Conservation (phyloP, 108 stramenopile genomes). For the Schizochytrium sp. region DNA sequence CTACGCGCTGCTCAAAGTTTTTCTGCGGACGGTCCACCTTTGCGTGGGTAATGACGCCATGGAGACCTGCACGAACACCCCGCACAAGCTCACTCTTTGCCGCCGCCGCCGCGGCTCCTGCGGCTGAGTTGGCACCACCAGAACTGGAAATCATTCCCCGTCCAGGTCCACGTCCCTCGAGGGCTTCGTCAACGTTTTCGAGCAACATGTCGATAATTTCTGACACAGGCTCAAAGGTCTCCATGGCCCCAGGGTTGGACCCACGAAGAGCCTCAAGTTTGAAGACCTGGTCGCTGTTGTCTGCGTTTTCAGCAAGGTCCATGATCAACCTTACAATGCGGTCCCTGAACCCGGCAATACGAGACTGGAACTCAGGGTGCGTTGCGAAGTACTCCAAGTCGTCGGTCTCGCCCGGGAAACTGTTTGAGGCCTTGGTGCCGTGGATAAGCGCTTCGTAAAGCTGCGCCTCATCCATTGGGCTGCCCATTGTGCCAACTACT, state of each 20-base stretch:
- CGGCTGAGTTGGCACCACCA: not conserved
- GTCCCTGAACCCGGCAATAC: conserved; percentile 32
- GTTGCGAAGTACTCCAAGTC: conserved; percentile 35
- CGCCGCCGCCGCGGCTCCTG: conserved; percentile 31
- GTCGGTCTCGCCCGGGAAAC: conserved; percentile 40
- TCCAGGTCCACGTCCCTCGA: conserved; percentile 1
- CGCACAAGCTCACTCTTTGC: conserved; percentile 52
- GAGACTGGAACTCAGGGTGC: conserved; percentile 46
- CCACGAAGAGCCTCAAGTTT: conserved; percentile 13
- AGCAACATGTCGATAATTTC: conserved; percentile 47
- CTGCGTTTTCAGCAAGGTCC: conserved; percentile 50
- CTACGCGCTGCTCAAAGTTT: not conserved
- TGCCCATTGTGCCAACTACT: conserved; percentile 30
- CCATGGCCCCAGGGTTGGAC: not conserved
- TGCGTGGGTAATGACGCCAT: conserved; percentile 61
- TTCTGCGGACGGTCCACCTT: conserved; percentile 58
- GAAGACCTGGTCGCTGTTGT: conserved; percentile 57
- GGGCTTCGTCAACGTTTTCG: conserved; percentile 48
- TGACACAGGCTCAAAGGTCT: conserved; percentile 43
- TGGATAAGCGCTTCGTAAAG: conserved; percentile 62
- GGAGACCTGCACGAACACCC: conserved; percentile 52
- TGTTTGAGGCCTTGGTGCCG: conserved; percentile 54
- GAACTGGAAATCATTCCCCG: not conserved
- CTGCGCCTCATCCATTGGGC: conserved; percentile 56
- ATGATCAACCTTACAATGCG: conserved; percentile 25